These are phyloP conservation scores for Arabidopsis suecica DNA, from an alignment of 345 rosid species.

Conservation along the genomic window DNA sequence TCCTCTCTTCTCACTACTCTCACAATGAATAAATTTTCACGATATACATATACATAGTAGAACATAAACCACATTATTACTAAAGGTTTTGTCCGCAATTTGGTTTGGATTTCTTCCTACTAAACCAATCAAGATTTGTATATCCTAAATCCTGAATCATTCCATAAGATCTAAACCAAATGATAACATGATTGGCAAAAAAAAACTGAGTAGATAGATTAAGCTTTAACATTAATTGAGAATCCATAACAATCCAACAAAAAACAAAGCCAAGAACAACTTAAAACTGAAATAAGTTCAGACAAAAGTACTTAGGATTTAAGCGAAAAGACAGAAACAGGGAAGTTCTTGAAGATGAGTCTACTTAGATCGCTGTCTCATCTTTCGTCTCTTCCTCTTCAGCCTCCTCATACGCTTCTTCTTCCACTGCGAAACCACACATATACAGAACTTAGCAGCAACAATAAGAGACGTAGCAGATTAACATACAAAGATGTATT, in stretches of 20 bases:
- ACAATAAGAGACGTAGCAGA: neutral
- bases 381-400: conserved; percentile 99
- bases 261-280: conserved; percentile 21
- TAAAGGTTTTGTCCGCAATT: conserved; percentile 5
- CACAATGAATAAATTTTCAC: conserved; percentile 31
- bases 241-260: conserved; percentile 39
- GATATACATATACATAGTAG: neutral
- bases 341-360: conserved; percentile 23
- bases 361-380: conserved; percentile 99
- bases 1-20: conserved; percentile 59
- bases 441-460: neutral
- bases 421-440: conserved; percentile 73
- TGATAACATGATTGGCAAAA: neutral
- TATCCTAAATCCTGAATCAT: neutral
- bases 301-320: conserved; percentile 30
- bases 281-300: conserved; percentile 19
- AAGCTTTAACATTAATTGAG: conserved; percentile 20
- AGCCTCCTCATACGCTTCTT: conserved; percentile 99
- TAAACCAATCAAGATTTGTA: neutral
- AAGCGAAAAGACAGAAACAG: conserved; percentile 10
- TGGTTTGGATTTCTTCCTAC: neutral
- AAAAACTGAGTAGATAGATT: neutral
- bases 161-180: neutral
- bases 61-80: neutral
- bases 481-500: neutral